Evolutionary conservation across 305 asterid genomes (phyloP), one percentile per base, ranked within the genome.

Genomic region (Solanum hybrid): DNA sequence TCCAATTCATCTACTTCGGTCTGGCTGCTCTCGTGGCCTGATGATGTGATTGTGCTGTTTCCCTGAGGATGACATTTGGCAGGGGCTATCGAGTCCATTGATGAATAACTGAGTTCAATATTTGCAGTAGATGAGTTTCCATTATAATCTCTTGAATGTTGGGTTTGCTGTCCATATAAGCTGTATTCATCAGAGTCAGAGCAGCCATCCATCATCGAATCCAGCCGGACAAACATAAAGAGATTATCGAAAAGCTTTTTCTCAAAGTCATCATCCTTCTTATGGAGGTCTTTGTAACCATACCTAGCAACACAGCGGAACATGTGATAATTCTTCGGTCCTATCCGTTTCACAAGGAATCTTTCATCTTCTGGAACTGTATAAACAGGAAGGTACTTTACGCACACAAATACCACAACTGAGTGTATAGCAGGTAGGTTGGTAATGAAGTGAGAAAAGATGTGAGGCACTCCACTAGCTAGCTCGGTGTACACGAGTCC

Each of bases 401-500:
- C 98, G 34, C 99, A 97, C 69, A 97, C 99, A 17, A 97, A 96
- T 6, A 97, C 95, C 13, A 97, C 99, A 22, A 95, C 99, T 0
- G 98, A 93, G 89, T 97, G 99, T 88, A 97, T 95, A 4, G 99
- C 99, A 0, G 99, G 99, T 51, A 97, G 92, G 90, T 97, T 97
- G 4, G 99, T 97, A 90, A 97, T 95, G 95, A 97, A 97, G 93
- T 97, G 99, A 1, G 99, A 97, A 93, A 97, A 97, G 9, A 97
- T 97, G 72, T 89, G 98, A 0, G 99, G 99, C 6, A 97, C 99
- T 13, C 99, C 99, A 29, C 98, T 96, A 12, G 99, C 98, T 35
- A 97, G 98, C 94, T 97, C 99, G 0, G 99, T 96, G 94, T 97
- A 97, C 24, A 97, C 99, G 3, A 97, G 98, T 66, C 99, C 99